Conservation (phyloP, 805 yeast species). For the Zygoascus bituminiphila region DNA sequence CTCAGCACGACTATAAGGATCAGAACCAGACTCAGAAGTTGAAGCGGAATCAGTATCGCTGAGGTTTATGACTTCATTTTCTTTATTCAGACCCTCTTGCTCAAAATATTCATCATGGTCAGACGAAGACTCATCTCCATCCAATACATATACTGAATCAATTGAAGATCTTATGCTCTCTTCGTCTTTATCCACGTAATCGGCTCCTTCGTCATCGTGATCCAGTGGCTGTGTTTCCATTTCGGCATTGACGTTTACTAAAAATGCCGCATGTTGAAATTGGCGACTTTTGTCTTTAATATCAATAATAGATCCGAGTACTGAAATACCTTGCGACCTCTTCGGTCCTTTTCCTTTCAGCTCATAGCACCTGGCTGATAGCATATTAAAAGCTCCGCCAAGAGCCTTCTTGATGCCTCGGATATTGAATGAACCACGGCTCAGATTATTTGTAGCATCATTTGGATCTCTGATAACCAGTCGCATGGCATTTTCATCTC, state of each 20-base stretch:
- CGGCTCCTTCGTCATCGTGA: neutral
- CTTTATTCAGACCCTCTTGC: neutral
- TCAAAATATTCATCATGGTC: neutral
- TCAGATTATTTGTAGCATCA: slow-evolving; percentile 73
- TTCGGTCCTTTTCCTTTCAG: slow-evolving; percentile 58
- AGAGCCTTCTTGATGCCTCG: slow-evolving; percentile 77
- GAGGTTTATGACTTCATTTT: neutral
- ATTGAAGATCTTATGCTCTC: neutral
- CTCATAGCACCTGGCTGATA: slow-evolving; percentile 68
- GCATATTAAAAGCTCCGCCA: slow-evolving; percentile 75
- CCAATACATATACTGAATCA: neutral
- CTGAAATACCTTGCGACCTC: slow-evolving; percentile 59
- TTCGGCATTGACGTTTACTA: neutral
- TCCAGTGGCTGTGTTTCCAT: neutral
- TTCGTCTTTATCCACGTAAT: neutral
- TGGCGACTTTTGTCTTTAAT: slow-evolving; percentile 68
- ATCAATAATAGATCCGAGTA: slow-evolving; percentile 71
- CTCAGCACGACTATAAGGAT: neutral
- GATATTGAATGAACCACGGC: slow-evolving; percentile 76
- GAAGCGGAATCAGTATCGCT: no score
- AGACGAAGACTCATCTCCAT: neutral
- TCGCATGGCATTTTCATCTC: slow-evolving; percentile 47
- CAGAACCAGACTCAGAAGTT: neutral
- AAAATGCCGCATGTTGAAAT: slow-evolving; percentile 6
- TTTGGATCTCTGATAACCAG: slow-evolving; percentile 85